Percentiles rank a stretch among this genome's conserved stretches.
Evolutionary conservation across 1,284 basidiomycete genomes (phyloP).

Genomic region (Filobasidium uniguttulatum): DNA sequence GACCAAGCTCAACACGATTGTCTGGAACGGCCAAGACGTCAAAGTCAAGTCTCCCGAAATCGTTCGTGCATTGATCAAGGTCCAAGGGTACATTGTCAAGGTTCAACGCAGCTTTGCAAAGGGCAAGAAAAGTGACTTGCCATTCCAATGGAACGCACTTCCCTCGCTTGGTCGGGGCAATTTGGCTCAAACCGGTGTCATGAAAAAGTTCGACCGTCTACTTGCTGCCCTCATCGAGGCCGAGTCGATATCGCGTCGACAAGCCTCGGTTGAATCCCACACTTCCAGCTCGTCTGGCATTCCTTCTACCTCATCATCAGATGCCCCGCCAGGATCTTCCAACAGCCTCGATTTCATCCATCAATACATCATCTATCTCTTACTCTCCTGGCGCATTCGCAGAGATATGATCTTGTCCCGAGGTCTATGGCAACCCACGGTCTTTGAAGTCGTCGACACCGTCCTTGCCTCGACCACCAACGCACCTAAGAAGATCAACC

Average conservation of each 20-base stretch:
- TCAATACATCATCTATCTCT: conserved; percentile 70
- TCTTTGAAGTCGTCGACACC: conserved; percentile 4
- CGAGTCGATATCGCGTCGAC: conserved; percentile 62
- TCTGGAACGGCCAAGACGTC: conserved; percentile 71
- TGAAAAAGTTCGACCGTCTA: conserved; percentile 61
- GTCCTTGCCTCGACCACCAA: conserved; percentile 1
- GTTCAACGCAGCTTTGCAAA: neutral
- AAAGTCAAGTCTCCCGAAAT: conserved; percentile 83
- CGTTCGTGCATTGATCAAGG: conserved; percentile 69
- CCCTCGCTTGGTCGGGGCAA: neutral
- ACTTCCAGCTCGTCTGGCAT: neutral
- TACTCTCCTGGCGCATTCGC: conserved; percentile 70
- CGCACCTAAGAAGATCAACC: neutral
- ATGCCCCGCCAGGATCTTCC: conserved; percentile 30
- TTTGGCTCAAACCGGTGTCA: conserved; percentile 4
- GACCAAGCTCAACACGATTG: conserved; percentile 47
- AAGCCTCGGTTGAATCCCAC: conserved; percentile 29
- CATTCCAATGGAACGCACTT: neutral
- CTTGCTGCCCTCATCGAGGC: conserved; percentile 73
- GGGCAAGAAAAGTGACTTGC: neutral
- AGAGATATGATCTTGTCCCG: conserved; percentile 69
- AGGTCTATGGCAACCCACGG: conserved; percentile 5
- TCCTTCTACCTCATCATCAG: neutral
- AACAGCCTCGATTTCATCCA: conserved; percentile 76
- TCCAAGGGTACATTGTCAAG: conserved; percentile 41